These are phyloP conservation scores for Aspergillus cristatus DNA, from an alignment of 495 filamentous ascomycete genomes.

Conservation along the genomic window DNA sequence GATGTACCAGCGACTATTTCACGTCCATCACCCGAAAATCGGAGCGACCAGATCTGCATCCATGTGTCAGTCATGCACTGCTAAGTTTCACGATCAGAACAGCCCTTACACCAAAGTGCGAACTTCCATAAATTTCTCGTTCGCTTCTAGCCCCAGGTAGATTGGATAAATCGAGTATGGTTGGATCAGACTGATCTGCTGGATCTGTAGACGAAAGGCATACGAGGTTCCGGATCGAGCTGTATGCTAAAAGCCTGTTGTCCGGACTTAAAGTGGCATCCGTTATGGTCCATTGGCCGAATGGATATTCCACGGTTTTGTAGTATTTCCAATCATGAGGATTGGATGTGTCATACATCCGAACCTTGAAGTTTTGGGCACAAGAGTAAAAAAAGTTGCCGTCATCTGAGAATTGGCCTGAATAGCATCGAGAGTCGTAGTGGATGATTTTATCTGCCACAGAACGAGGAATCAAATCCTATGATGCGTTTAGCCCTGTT, in stretches of 20 bases:
- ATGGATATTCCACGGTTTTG: constrained; percentile 80
- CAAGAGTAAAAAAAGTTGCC: constrained; percentile 98
- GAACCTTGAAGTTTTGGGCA: constrained; percentile 83
- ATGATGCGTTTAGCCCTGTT: constrained; percentile 4
- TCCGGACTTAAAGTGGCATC: constrained; percentile 89
- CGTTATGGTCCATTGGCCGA: constrained; percentile 90
- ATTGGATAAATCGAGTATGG: constrained; percentile 58
- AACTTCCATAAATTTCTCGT: constrained; percentile 31
- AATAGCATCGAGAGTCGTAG: constrained; percentile 77
- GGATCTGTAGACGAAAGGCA: constrained; percentile 84
- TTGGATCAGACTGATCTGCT: constrained; percentile 65
- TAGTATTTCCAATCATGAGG: constrained; percentile 94
- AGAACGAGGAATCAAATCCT: constrained; percentile 59
- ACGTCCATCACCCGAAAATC: constrained; percentile 87
- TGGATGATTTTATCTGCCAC: constrained; percentile 82
- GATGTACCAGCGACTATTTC: constrained; percentile 86
- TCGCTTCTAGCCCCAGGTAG: constrained; percentile 30
- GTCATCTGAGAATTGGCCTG: constrained; percentile 92
- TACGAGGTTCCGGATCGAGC: constrained; percentile 71
- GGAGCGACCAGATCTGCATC: constrained; percentile 80
- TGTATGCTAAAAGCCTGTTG: constrained; percentile 83
- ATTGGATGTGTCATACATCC: constrained; percentile 97
- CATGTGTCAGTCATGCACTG: constrained; percentile 7
- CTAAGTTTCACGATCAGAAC: not conserved
- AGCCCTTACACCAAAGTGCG: constrained; percentile 41